A percentile compares a stretch with the other conserved stretches of the same genome.
These are phyloP conservation scores for Radiomyces spectabilis DNA, from an alignment of 192 early-diverging fungal genomes.

Conservation along the genomic window DNA sequence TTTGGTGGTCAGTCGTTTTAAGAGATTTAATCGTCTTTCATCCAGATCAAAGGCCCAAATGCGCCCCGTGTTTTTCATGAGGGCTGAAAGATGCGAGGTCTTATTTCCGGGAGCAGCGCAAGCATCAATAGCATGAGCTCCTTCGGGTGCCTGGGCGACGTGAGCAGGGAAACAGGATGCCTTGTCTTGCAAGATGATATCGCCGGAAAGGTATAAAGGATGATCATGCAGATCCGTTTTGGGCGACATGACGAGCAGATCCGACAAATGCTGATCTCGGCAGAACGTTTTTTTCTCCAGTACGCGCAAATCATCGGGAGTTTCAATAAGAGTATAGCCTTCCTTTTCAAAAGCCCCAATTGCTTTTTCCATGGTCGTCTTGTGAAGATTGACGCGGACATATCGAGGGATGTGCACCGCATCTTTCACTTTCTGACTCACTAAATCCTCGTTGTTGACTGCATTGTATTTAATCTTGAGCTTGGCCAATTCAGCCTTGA, in stretches of 20 bases:
- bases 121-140: slow-evolving; percentile 76
- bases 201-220: slow-evolving; percentile 62
- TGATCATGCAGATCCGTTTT: slow-evolving; percentile 87
- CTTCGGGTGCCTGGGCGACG: slow-evolving; percentile 54
- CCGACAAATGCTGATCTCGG: slow-evolving; percentile 69
- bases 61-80: slow-evolving; percentile 80
- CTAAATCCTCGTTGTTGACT: slow-evolving; percentile 61
- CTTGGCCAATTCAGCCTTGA: slow-evolving; percentile 72
- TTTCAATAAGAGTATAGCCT: slow-evolving; percentile 45
- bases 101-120: slow-evolving; percentile 99
- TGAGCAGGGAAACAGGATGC: slow-evolving; percentile 93
- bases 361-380: slow-evolving; percentile 60
- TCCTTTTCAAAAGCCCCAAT: slow-evolving; percentile 50
- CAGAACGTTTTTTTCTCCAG: slow-evolving; percentile 30
- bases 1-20: slow-evolving; percentile 62
- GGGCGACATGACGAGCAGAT: slow-evolving; percentile 80
- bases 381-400: slow-evolving; percentile 82
- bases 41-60: slow-evolving; percentile 94
- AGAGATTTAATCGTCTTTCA: slow-evolving; percentile 56
- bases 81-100: slow-evolving; percentile 85
- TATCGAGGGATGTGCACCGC: slow-evolving; percentile 73
- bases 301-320: slow-evolving; percentile 11
- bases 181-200: slow-evolving; percentile 92
- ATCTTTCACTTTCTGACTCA: slow-evolving; percentile 48
- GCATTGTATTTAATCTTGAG: slow-evolving; percentile 64